phyloP scores from a whole-genome alignment of 2,329 filamentous ascomycete genomes.

The Colletotrichum gigasporum region DNA sequence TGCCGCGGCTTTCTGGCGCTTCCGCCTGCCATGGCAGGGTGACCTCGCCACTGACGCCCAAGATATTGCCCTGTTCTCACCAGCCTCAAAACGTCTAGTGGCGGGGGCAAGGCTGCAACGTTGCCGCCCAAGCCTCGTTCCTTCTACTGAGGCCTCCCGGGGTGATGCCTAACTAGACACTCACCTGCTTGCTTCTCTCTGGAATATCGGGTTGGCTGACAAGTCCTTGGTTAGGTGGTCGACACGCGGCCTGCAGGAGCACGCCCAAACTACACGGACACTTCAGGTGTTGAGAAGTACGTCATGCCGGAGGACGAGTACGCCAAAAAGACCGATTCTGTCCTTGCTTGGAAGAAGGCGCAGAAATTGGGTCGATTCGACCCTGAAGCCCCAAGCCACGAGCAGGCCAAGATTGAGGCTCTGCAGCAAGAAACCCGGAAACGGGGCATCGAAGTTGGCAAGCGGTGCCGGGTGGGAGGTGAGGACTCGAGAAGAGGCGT shows the following conservation, averaged over 20 bases:
- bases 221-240: constrained; percentile 65
- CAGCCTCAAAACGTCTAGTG: not conserved
- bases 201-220: not conserved
- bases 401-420: constrained; percentile 76
- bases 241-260: constrained; percentile 82
- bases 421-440: constrained; percentile 75
- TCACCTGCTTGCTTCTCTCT: not conserved
- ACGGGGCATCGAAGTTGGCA: constrained; percentile 72
- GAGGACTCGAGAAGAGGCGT: constrained; percentile 76
- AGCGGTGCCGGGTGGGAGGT: constrained; percentile 71
- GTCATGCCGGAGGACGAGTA: constrained; percentile 88
- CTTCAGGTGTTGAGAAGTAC: constrained; percentile 87
- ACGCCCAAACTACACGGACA: constrained; percentile 83
- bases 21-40: not conserved
- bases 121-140: not conserved
- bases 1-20: not conserved
- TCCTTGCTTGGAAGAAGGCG: constrained; percentile 94
- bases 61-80: not conserved
- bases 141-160: constrained; percentile 14
- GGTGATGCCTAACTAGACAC: not conserved
- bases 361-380: constrained; percentile 97
- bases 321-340: constrained; percentile 84
- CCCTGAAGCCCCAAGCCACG: constrained; percentile 78
- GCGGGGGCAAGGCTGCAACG: not conserved
- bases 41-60: not conserved